Conservation (phyloP, 768 basidiomycete genomes). For the Tulasnella sp. region DNA sequence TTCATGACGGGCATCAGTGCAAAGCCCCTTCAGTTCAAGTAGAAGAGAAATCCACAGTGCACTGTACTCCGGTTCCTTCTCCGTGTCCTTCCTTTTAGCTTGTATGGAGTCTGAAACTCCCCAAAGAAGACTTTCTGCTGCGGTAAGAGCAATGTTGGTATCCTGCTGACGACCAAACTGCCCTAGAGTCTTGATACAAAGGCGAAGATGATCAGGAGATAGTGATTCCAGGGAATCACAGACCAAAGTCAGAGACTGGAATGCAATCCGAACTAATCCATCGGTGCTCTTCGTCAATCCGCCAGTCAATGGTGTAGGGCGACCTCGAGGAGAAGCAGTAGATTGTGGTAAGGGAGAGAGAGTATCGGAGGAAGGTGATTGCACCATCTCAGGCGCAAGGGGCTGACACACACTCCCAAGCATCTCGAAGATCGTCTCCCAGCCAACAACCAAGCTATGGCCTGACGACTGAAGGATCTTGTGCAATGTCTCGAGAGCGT, state of each 20-base stretch:
- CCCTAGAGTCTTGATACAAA: slow-evolving; percentile 83
- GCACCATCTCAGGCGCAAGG: slow-evolving; percentile 22
- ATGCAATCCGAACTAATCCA: slow-evolving; percentile 77
- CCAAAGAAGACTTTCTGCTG: slow-evolving; percentile 88
- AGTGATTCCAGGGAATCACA: slow-evolving; percentile 84
- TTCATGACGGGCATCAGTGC: slow-evolving; percentile 70
- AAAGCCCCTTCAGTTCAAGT: slow-evolving; percentile 67
- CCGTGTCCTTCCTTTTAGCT: slow-evolving; percentile 53
- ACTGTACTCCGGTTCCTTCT: slow-evolving; percentile 59
- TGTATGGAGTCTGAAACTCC: slow-evolving; percentile 93
- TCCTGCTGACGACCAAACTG: slow-evolving; percentile 87
- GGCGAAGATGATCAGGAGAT: slow-evolving; percentile 63
- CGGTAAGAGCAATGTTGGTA: slow-evolving; percentile 91
- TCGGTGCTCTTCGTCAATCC: slow-evolving; percentile 38
- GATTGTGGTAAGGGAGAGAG: slow-evolving; percentile 29
- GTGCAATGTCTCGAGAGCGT: slow-evolving; percentile 82
- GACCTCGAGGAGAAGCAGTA: slow-evolving; percentile 20
- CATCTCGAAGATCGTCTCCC: slow-evolving; percentile 89
- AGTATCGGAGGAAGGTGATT: slow-evolving; percentile 2
- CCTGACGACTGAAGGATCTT: slow-evolving; percentile 84
- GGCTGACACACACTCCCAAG: slow-evolving; percentile 75
- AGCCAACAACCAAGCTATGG: slow-evolving; percentile 82
- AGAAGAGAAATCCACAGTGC: slow-evolving; percentile 91
- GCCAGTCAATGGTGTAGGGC: slow-evolving; percentile 24
- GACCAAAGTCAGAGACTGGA: slow-evolving; percentile 85